Evolutionary conservation across 257 asterid species (phyloP).

Genomic region (Nicotiana tomentosiformis): DNA sequence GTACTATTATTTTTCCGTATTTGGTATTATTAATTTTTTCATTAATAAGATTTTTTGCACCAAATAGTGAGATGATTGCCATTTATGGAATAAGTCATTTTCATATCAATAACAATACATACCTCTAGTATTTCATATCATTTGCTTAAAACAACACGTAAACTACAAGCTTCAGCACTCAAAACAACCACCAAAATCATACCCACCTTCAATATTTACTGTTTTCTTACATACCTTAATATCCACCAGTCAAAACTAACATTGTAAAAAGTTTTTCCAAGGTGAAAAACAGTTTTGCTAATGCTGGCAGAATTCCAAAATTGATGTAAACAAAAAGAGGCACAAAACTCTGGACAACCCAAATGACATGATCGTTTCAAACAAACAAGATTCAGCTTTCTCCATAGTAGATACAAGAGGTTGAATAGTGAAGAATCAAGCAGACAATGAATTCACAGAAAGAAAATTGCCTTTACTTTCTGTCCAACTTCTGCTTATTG

Average conservation of each 20-base stretch:
- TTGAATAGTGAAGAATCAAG: neutral
- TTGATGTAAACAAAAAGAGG: neutral
- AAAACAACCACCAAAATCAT: neutral
- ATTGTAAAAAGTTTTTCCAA: neutral
- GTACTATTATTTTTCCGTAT: neutral
- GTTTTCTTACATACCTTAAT: neutral
- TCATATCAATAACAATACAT: too few relatives aligned
- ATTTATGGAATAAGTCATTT: neutral
- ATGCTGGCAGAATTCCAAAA: neutral
- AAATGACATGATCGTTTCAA: neutral
- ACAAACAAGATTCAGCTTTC: neutral
- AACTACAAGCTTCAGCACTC: neutral
- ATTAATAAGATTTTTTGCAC: neutral
- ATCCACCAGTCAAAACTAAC: neutral
- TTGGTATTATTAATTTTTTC: neutral
- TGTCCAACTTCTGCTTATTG: neutral
- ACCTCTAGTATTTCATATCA: neutral
- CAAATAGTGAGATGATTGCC: neutral
- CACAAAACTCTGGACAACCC: neutral
- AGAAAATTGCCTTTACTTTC: neutral
- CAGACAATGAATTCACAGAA: neutral
- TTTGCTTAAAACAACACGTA: neutral
- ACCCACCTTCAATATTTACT: neutral
- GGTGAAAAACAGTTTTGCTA: neutral
- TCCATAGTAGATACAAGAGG: neutral